Base-by-base conservation (phyloP, 2,329 filamentous ascomycete species). In the Lasiodiplodia sp. region DNA sequence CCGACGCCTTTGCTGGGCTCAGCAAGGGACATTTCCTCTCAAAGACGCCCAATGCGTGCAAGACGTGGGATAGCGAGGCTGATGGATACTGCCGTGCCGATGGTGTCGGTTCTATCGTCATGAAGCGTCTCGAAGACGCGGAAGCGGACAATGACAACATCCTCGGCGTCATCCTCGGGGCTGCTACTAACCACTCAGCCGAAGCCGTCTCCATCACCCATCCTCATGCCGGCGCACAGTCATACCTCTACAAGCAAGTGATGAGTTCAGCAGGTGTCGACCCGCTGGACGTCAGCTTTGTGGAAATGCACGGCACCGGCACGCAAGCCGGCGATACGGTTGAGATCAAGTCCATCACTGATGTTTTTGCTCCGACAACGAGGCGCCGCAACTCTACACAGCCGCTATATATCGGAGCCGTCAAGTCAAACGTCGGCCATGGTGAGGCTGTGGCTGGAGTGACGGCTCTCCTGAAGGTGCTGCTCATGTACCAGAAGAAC, bases 1-100 rank as follows among this genome's bases (percentile, higher is more conserved):
- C 75, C 0, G 71, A 83, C 60, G 80, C 84, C 7, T 87, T 84
- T 71, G 84, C 85, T 0, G 72, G 74, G 11, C 70, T 77, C 4
- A 55, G 69, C 49, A 69, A 66, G 1, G 74, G 73, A 2, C 72
- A 73, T n/a, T 75, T 77, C 66, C 70, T 77, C 5, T 74, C 75
- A 2, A 56, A 52, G 8, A 79, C 75, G 1, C 72, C 72, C 0
- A 70, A 72, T 28, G 8, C 57, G 7, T 76, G 75, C 66, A 78
- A 78, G 34, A 72, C 77, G 1, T 80, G 74, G n/a, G 76, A 79
- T 56, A 72, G 74, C 37, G 51, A 38, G 8, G 79, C 78, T 0
- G 75, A 78, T 66, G 79, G 79, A 0, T 81, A 80, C 69, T 80
- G 77, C 69, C 74, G 79, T 5, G 76, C 64, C 4, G 79, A 80